These are phyloP conservation scores for Elongisporangium undulatum DNA, from an alignment of 352 stramenopile species.

Conservation along the genomic window DNA sequence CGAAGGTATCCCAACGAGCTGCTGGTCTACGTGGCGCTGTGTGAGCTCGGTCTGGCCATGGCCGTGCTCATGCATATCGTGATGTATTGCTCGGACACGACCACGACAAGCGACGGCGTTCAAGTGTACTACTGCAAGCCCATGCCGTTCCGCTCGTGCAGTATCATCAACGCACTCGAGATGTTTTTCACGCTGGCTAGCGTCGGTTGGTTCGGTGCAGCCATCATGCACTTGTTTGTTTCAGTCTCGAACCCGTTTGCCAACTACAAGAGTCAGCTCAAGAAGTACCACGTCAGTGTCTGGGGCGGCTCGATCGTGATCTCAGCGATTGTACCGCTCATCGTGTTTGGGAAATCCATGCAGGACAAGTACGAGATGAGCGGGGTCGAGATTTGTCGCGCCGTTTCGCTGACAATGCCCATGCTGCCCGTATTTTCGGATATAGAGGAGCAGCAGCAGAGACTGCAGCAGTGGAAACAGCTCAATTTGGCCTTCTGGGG, in stretches of 20 bases:
- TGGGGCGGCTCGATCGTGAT: constrained; percentile 45
- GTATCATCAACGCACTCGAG: constrained; percentile 30
- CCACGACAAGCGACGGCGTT: constrained; percentile 7
- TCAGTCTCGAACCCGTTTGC: constrained; percentile 74
- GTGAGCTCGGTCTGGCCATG: constrained; percentile 48
- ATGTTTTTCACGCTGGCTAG: constrained; percentile 59
- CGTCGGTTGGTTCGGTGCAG: constrained; percentile 64
- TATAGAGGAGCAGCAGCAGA: constrained; percentile 18
- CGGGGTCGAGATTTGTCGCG: constrained; percentile 41
- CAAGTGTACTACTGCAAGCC: constrained; percentile 19
- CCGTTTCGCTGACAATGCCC: constrained; percentile 39
- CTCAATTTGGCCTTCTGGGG: constrained; percentile 64
- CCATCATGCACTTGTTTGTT: constrained; percentile 69
- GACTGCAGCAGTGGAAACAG: constrained; percentile 45
- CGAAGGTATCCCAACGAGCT: constrained; percentile 58
- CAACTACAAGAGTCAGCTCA: constrained; percentile 60
- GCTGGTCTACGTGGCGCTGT: constrained; percentile 56
- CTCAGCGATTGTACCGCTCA: constrained; percentile 29
- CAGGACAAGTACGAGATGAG: constrained; percentile 40
- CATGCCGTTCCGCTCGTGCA: constrained; percentile 33
- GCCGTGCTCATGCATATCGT: constrained; percentile 41
- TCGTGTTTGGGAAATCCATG: constrained; percentile 30
- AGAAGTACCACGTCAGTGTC: constrained; percentile 48
- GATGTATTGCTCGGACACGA: constrained; percentile 30
- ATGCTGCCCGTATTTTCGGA: constrained; percentile 24